Base-by-base conservation (phyloP, 495 filamentous ascomycete species). In the Thermothielavioides terrestris region DNA sequence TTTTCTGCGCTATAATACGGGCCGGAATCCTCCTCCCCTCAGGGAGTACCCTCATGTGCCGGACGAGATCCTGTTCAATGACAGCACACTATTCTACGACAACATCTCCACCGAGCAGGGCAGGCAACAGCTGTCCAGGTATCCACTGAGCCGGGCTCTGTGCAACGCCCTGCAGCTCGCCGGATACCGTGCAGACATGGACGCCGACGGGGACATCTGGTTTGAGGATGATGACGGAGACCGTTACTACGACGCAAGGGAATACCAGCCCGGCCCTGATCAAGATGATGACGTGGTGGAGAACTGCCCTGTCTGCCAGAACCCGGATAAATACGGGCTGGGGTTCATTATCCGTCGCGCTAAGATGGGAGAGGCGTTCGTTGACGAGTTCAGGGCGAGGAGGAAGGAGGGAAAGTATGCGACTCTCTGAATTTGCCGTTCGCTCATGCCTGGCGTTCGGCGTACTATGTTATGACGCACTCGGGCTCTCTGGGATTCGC, bases 111-210 rank as follows among this genome's bases (percentile, higher is more conserved):
- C 40, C 1, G 30, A 25, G 0, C 9, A 27, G 4, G 49, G 45
- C 2, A 43, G 49, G 4, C 27, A n/a, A 12, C 49, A 49, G 3
- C 23, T 57, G 12, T 45, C 54, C 14, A 21, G 15, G 2, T 57
- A 45, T 23, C 54, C 49, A 14, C 0, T 44, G 2, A 39, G 49
- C 18, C 31, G 12, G 6, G 31, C 45, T 11, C 39, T 52, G 7
- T 52, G 49, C 32, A 48, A 56, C 37, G 49, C 54, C 8, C 32
- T 49, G 9, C 39, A 49, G 32, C 31, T 34, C 8, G 54, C 49
- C 6, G 45, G 54, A 4, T 52, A 52, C 34, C 49, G 54, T 5
- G 40, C 49, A n/a, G 23, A 57, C 18, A 49, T 57, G 44, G 38
- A 49, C 23, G 27, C 15, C 27, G 54, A 42, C 1, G 44, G 54